Evolutionary conservation across 371 early-diverging fungal genomes (phyloP).

Genomic region (Mitosporidium daphniae): DNA sequence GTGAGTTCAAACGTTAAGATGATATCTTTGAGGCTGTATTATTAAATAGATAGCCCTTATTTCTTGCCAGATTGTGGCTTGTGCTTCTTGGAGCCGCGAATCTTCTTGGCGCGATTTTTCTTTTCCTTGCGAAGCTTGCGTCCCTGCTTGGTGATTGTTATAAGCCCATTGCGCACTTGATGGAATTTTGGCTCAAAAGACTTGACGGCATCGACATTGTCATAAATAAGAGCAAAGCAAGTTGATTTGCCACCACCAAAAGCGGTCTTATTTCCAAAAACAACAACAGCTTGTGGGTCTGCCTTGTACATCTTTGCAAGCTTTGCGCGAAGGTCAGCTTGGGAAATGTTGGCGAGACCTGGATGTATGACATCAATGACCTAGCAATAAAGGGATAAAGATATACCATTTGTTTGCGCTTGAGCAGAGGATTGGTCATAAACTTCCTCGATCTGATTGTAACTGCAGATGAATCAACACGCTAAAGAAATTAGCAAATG

Average conservation of each 20-base stretch:
- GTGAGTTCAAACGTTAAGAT: too few species aligned
- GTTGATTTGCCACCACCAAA: slow-evolving; percentile 93
- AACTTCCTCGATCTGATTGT: slow-evolving; percentile 90
- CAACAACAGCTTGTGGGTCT: slow-evolving; percentile 25
- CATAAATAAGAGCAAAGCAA: slow-evolving; percentile 87
- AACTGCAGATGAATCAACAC: slow-evolving; percentile 19
- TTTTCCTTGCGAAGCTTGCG: slow-evolving; percentile 93
- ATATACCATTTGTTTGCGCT: slow-evolving; percentile 70
- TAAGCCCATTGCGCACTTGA: slow-evolving; percentile 24
- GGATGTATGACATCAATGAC: slow-evolving; percentile 78
- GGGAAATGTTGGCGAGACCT: slow-evolving; percentile 50
- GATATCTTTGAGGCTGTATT: too few species aligned
- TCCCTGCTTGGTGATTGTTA: slow-evolving; percentile 21
- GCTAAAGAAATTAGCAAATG: too few species aligned
- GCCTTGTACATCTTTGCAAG: slow-evolving; percentile 78
- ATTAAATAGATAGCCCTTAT: too few species aligned
- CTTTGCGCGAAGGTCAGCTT: slow-evolving; percentile 62
- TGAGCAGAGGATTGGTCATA: slow-evolving; percentile 82
- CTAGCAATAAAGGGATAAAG: not conserved
- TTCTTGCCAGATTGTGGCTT: too few species aligned
- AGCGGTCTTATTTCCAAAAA: slow-evolving; percentile 66
- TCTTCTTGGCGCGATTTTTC: slow-evolving; percentile 93
- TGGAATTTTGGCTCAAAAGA: slow-evolving; percentile 93
- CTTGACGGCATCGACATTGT: slow-evolving; percentile 59
- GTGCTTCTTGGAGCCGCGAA: slow-evolving; percentile 67